Evolutionary conservation across 495 filamentous ascomycete species (phyloP).

Genomic region (Penicillium nucicola): DNA sequence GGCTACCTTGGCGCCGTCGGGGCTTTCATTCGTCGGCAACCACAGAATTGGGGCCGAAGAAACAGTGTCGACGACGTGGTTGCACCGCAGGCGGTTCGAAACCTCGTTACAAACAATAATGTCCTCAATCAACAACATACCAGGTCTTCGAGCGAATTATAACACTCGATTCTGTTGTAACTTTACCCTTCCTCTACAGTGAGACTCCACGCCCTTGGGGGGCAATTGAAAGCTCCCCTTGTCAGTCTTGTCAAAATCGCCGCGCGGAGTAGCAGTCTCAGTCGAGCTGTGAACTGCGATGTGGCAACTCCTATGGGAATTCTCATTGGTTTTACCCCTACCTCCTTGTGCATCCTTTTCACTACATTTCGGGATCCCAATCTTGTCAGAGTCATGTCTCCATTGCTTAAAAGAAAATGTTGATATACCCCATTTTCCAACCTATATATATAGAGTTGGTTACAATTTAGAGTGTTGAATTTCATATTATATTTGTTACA

Average conservation of each 20-base stretch:
- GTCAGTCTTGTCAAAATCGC: too few relatives aligned
- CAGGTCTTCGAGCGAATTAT: slow-evolving; percentile 13
- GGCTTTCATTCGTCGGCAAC: slow-evolving; percentile 88
- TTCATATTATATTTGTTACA: too few relatives aligned
- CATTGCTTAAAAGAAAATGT: not conserved
- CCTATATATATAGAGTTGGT: not conserved
- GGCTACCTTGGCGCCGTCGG: slow-evolving; percentile 96
- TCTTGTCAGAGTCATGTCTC: too few relatives aligned
- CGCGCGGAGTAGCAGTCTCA: too few relatives aligned
- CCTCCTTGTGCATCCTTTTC: not conserved
- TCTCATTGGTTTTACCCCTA: not conserved
- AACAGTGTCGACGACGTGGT: slow-evolving; percentile 60
- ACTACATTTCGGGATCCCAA: not conserved
- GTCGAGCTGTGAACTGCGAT: too few relatives aligned
- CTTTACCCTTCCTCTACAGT: not conserved
- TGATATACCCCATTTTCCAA: not conserved
- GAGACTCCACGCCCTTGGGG: slow-evolving; percentile 7
- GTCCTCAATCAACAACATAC: slow-evolving; percentile 13
- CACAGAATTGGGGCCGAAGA: slow-evolving; percentile 85
- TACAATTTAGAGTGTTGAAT: not conserved
- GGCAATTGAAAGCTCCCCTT: not conserved
- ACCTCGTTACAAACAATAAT: slow-evolving; percentile 16
- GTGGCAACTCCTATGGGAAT: too few relatives aligned
- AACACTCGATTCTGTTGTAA: not conserved
- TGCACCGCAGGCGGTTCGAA: slow-evolving; percentile 30